Evolutionary conservation across 192 early-diverging fungal species (phyloP).

Genomic region (Coemansia interrupta): DNA sequence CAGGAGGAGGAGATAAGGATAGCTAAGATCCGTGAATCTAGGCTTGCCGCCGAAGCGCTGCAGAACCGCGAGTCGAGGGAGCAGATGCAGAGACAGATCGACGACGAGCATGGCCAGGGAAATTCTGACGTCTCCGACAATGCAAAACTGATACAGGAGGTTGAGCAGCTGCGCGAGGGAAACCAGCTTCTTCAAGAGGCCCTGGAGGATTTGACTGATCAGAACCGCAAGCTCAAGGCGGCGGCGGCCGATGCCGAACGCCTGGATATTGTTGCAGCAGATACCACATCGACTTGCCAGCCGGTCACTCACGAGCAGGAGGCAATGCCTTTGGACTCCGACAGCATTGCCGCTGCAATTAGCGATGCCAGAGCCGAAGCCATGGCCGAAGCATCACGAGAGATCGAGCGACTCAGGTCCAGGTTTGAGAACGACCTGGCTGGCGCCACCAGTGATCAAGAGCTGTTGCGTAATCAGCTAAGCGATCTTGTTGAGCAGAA

Average conservation of each 20-base stretch:
- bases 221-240: constrained; percentile 26
- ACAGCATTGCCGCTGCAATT: not conserved
- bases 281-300: not conserved
- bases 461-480: not conserved
- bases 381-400: constrained; percentile 11
- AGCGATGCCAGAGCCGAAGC: not conserved
- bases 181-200: constrained; percentile 22
- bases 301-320: not conserved
- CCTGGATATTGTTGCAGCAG: not conserved
- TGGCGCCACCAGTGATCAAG: not conserved
- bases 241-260: not conserved
- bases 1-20: not conserved
- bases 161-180: constrained; percentile 3
- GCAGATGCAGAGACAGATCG: constrained; percentile 11
- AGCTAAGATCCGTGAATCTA: not conserved
- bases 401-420: constrained; percentile 11
- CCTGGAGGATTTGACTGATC: constrained; percentile 26
- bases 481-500: not conserved
- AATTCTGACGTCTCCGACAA: not conserved
- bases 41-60: not conserved
- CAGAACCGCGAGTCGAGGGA: not conserved
- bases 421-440: not conserved
- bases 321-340: not conserved
- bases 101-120: not conserved
- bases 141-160: constrained; percentile 1